phyloP scores from a whole-genome alignment of 306 rosid genomes.

The Cicer pinnatifidum region DNA sequence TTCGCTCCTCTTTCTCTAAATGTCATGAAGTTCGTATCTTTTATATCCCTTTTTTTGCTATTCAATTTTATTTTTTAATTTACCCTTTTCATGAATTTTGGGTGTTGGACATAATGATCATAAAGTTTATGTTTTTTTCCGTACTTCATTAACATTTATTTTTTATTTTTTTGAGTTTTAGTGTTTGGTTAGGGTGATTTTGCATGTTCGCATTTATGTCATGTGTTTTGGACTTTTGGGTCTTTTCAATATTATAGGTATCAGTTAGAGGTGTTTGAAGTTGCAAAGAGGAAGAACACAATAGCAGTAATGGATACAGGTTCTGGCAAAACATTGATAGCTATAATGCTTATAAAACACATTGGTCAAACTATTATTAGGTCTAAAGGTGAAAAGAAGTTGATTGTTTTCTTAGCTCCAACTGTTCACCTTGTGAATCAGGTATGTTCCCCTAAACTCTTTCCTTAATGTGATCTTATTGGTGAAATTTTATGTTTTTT shows the following conservation, averaged over 20 bases:
- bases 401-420: slow-evolving; percentile 80
- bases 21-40: background rate
- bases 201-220: slow-evolving; percentile 4
- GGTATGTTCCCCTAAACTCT: slow-evolving; percentile 45
- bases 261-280: slow-evolving; percentile 68
- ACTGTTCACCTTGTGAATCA: slow-evolving; percentile 89
- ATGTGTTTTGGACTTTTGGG: slow-evolving; percentile 21
- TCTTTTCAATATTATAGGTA: slow-evolving; percentile 49
- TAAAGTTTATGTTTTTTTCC: slow-evolving; percentile 1
- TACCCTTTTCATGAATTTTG: slow-evolving; percentile 1
- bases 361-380: slow-evolving; percentile 57
- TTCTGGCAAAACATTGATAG: slow-evolving; percentile 78
- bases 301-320: slow-evolving; percentile 90
- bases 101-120: slow-evolving; percentile 12
- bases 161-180: background rate
- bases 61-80: background rate
- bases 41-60: background rate
- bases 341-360: slow-evolving; percentile 74
- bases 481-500: slow-evolving; percentile 10
- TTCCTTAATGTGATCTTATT: background rate
- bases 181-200: background rate
- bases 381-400: slow-evolving; percentile 49
- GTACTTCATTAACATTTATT: background rate
- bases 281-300: slow-evolving; percentile 69
- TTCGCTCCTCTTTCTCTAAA: background rate